Base-by-base conservation (phyloP, 345 rosid species). In the Raphanus raphanistrum region DNA sequence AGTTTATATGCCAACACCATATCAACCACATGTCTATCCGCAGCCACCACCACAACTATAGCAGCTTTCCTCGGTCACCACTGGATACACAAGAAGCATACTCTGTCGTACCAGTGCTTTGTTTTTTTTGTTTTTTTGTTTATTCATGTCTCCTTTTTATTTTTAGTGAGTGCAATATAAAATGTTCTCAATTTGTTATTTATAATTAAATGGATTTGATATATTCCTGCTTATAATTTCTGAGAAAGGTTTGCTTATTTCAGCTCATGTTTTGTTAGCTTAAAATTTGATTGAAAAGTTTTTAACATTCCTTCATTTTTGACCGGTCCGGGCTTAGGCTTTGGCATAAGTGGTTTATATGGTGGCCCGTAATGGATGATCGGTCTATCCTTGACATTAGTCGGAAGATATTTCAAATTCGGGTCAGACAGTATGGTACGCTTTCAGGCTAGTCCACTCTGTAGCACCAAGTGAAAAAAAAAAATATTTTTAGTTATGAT, bases 11-110 rank as follows among this genome's bases (percentile, higher is more conserved):
- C 52, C 73, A 6, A 60, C 79, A 15, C 27, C 28, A 31, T 68
- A 76, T 76, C 80, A 70, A 1, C 29, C 70, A 32, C 70, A 76
- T 29, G 74, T 26, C 52, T 61, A 68, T 9, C 62, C 15, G n/a
- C 62, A 58, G 31, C 31, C 31, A 10, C 62, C 31, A 58, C 61
- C 29, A 57, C 12, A 21, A 9, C 31, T 21, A 25, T 21, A 9
- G 63, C 33, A 26, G 63, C 63, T 25, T 93, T 25, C 11, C 60
- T 55, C 60, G 27, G 28, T 55, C 60, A 55, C 60, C 28, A 55
- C 60, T 27, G 59, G 59, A 54, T 54, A 16, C 27, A 54, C 59
- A 17, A 17, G 59, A 54, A 54, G 11, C 10, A 54, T 54, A 54
- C 26, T 54, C 4, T 54, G 59, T 52, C 58, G 58, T 5, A 52